Base-by-base conservation (phyloP, 768 basidiomycete genomes). In the Naganishia onofrii region DNA sequence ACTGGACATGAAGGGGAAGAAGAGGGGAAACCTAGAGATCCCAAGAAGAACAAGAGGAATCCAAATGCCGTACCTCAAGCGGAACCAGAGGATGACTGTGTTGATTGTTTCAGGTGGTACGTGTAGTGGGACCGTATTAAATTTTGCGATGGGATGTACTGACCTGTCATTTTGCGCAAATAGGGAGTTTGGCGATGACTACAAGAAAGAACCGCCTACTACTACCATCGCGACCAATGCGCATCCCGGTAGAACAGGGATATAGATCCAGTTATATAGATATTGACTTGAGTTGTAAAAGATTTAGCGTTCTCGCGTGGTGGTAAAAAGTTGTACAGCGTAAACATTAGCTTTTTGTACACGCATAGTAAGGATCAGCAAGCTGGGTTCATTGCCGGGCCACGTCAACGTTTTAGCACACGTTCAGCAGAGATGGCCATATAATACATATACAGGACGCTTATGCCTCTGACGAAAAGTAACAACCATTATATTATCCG, bases 21-120 rank as follows among this genome's bases (percentile, higher is more conserved):
- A 51, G 75, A 66, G 28, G 72, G 73, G 17, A 66, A 70, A 15
- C 38, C 42, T 21, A 72, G 42, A 19, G 21, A 38, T n/a, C 26
- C 60, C 7, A 66, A 67, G 26, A 58, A 73, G 19, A 74, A 73
- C 42, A 54, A 74, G 32, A 78, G 78, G 60, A 75, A 76, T 32
- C 71, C 71, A 9, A 72, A 77, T 46, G 80, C 78, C 42, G 80
- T 81, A 31, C 80, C 80, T 1, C 54, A 66, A 36, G 68, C 78
- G n/a, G 75, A 75, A 53, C 26, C 72, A 10, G 78, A 81, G 67
- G 75, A 75, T 26, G 75, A 76, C 19, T 81, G 80, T 68, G 75
- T 77, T 23, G 80, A 81, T 65, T 81, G 80, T 73, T 81, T 73
- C 70, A 76, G 74, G 63, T 81, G 80, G 80, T 80, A 53, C 69